A percentile compares a stretch with the other conserved stretches of the same genome.
These are phyloP conservation scores for Austroboletus eburneus DNA, from an alignment of 768 basidiomycete species.

Conservation along the genomic window DNA sequence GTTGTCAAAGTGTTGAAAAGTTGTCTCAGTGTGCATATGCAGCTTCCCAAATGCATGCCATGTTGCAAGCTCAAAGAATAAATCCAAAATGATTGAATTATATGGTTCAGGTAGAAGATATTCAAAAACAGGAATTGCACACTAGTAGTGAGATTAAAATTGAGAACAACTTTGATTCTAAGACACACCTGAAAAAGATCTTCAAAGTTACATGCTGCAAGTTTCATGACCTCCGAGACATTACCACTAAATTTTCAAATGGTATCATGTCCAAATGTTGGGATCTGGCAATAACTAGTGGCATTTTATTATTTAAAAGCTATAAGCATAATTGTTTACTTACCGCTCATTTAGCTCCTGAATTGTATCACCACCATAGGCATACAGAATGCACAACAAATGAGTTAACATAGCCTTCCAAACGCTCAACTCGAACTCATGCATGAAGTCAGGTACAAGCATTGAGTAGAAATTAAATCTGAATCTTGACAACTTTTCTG, in stretches of 20 bases:
- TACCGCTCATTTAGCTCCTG: slow-evolving; percentile 26
- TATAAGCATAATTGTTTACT: background rate
- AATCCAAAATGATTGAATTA: slow-evolving; percentile 12
- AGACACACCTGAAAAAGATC: slow-evolving; percentile 32
- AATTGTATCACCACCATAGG: slow-evolving; percentile 6
- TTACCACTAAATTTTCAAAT: slow-evolving; percentile 33
- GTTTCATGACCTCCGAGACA: slow-evolving; percentile 30
- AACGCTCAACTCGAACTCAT: slow-evolving; percentile 34
- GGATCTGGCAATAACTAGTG: slow-evolving; percentile 13
- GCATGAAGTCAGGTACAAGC: slow-evolving; percentile 30
- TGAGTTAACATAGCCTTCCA: slow-evolving; percentile 24
- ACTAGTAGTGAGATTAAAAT: slow-evolving; percentile 20
- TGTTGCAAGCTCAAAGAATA: slow-evolving; percentile 16
- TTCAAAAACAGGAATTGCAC: slow-evolving; percentile 33
- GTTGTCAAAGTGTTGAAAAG: slow-evolving; percentile 19
- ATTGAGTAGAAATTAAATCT: slow-evolving; percentile 26
- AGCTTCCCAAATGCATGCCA: slow-evolving; percentile 31
- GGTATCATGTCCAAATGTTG: slow-evolving; percentile 30
- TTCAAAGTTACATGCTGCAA: slow-evolving; percentile 37
- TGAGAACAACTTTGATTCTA: background rate
- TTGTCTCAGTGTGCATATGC: slow-evolving; percentile 19
- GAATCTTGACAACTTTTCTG: slow-evolving; percentile 6
- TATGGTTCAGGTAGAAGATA: slow-evolving; percentile 21
- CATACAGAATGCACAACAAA: background rate
- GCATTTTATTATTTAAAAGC: background rate